Percentiles rank a stretch among this genome's conserved stretches.
These are phyloP conservation scores for Candida krabiensis DNA, from an alignment of 805 yeast genomes.

Conservation along the genomic window DNA sequence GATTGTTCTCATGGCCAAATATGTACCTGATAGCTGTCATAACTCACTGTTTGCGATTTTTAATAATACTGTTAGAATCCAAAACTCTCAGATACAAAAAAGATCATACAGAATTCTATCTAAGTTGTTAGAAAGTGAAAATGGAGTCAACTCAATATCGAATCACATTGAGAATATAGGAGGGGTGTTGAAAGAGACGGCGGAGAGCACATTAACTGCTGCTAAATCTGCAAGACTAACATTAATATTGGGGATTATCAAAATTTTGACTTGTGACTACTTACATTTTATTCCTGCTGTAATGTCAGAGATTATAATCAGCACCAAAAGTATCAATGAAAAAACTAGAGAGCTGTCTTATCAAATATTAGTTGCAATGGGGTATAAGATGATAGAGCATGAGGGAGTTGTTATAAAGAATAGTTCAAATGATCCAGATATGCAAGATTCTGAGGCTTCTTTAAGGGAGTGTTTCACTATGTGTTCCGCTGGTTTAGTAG, in stretches of 20 bases:
- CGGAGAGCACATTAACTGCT: slow-evolving; percentile 60
- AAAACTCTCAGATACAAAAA: slow-evolving; percentile 76
- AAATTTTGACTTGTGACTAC: slow-evolving; percentile 61
- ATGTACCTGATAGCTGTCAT: slow-evolving; percentile 70
- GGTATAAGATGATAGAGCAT: slow-evolving; percentile 59
- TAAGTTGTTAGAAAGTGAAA: slow-evolving; percentile 66
- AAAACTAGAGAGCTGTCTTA: slow-evolving; percentile 84
- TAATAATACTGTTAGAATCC: slow-evolving; percentile 58
- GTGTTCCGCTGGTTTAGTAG: slow-evolving; percentile 95
- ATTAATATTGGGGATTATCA: slow-evolving; percentile 62
- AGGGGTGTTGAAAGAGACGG: slow-evolving; percentile 55
- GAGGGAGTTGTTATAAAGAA: slow-evolving; percentile 67
- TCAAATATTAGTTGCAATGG: slow-evolving; percentile 75
- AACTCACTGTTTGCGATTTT: slow-evolving; percentile 78
- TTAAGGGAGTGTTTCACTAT: slow-evolving; percentile 85
- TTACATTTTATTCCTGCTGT: slow-evolving; percentile 77
- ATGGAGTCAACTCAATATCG: slow-evolving; percentile 55
- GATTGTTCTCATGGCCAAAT: slow-evolving; percentile 81
- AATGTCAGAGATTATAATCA: slow-evolving; percentile 83
- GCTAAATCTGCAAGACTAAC: slow-evolving; percentile 79
- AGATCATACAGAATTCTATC: slow-evolving; percentile 81
- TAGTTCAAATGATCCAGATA: slow-evolving; percentile 55
- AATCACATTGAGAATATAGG: slow-evolving; percentile 59
- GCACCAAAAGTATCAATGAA: slow-evolving; percentile 91
- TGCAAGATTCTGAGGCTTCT: slow-evolving; percentile 66